These are phyloP conservation scores for Clavariopsis aquatica DNA, from an alignment of 495 filamentous ascomycete species.

Conservation along the genomic window DNA sequence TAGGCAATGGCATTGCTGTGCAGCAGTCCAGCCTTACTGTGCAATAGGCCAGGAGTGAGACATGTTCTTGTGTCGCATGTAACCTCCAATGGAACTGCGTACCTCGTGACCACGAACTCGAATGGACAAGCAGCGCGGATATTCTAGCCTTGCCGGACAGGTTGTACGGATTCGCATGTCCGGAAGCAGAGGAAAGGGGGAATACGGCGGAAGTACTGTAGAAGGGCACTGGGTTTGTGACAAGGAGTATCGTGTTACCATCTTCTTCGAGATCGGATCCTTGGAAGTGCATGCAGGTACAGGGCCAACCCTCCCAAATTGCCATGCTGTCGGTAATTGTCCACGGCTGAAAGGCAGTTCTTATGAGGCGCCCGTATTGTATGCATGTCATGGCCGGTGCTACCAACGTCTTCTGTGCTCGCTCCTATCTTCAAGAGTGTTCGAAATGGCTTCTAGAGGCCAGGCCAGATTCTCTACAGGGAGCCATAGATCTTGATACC, in stretches of 20 bases:
- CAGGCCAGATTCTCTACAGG: background rate
- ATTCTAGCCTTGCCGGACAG: background rate
- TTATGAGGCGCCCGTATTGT: background rate
- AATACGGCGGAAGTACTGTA: no score
- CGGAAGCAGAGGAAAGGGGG: background rate
- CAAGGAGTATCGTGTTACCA: slow-evolving; percentile 10
- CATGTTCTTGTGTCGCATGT: background rate
- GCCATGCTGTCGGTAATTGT: slow-evolving; percentile 19
- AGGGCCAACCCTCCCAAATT: background rate
- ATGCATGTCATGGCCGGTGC: slow-evolving; percentile 5
- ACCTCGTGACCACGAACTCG: no score
- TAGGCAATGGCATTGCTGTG: background rate
- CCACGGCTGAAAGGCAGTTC: background rate
- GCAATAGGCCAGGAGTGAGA: background rate
- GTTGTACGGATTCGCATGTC: background rate
- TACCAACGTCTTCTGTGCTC: slow-evolving; percentile 11
- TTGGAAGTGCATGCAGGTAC: slow-evolving; percentile 18
- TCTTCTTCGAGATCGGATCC: slow-evolving; percentile 6
- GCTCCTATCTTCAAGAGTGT: background rate
- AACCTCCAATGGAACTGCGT: background rate
- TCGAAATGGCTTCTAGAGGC: background rate
- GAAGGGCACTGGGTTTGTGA: background rate
- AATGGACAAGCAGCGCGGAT: no score
- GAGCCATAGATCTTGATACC: background rate
- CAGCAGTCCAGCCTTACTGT: background rate